Evolutionary conservation across 306 rosid genomes (phyloP).

Genomic region (Boehmeria nivea): DNA sequence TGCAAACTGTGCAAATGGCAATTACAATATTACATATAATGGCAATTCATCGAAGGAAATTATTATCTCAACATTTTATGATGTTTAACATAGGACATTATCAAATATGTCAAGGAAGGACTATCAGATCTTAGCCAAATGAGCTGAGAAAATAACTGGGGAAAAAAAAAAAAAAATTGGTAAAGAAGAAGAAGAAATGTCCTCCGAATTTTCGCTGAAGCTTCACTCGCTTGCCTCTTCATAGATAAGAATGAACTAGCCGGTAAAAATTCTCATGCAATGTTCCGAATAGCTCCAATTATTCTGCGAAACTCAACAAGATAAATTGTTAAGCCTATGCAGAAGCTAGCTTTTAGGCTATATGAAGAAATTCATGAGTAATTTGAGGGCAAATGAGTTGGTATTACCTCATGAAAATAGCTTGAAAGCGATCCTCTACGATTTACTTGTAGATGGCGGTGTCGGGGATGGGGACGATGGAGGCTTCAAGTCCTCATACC

Average conservation of each 20-base stretch:
- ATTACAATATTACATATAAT: too few species aligned
- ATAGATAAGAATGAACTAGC: not conserved
- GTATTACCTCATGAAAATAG: conserved; percentile 32
- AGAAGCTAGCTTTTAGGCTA: not conserved
- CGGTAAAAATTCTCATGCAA: conserved; percentile 4
- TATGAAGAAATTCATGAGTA: not conserved
- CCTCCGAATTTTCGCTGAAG: conserved; percentile 11
- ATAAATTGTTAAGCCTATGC: conserved; percentile 2
- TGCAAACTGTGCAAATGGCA: too few species aligned
- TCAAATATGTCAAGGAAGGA: too few species aligned
- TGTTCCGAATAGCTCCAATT: too few species aligned
- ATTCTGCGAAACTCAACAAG: conserved; percentile 21
- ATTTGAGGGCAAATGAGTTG: conserved; percentile 1
- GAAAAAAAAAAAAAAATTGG: too few species aligned
- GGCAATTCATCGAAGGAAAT: too few species aligned
- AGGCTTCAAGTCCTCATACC: conserved; percentile 97
- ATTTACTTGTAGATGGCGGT: conserved; percentile 42
- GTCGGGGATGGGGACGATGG: conserved; percentile 59
- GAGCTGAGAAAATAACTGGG: too few species aligned
- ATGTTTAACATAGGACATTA: too few species aligned
- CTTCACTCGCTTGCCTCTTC: conserved; percentile 21
- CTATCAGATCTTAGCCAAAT: too few species aligned
- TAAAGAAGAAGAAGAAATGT: not conserved
- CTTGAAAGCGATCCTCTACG: conserved; percentile 15
- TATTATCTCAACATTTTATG: too few species aligned